A percentile compares a stretch with the other conserved stretches of the same genome.
Evolutionary conservation across 2,329 filamentous ascomycete genomes (phyloP).

Genomic region (Colletotrichum eremochloae): DNA sequence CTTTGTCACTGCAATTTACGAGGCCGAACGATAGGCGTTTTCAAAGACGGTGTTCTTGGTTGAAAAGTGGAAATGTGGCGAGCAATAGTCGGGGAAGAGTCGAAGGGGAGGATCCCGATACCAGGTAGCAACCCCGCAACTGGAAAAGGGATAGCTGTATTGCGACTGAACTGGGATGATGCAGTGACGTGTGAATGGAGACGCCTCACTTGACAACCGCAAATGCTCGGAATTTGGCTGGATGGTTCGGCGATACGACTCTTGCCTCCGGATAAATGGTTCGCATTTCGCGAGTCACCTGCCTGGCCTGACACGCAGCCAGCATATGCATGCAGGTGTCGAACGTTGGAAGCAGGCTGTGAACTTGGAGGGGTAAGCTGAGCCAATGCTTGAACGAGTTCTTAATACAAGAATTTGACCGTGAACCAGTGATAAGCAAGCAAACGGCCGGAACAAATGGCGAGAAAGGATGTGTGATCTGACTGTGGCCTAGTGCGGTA

Average conservation of each 20-base stretch:
- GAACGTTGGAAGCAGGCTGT: background rate
- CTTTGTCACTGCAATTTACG: background rate
- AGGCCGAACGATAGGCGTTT: no score
- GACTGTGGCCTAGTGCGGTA: background rate
- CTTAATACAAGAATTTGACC: no score
- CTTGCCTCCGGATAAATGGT: background rate
- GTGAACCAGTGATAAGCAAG: background rate
- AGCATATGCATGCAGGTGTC: background rate
- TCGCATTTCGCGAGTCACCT: background rate
- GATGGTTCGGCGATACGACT: background rate
- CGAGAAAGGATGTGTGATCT: background rate
- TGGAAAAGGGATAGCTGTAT: background rate
- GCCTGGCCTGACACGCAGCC: background rate
- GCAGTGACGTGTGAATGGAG: background rate
- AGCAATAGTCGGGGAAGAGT: background rate
- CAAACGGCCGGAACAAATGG: background rate
- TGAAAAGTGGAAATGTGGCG: background rate
- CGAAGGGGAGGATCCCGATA: background rate
- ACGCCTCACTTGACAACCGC: background rate
- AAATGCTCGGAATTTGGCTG: background rate
- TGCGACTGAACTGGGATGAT: background rate
- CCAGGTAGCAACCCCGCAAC: background rate
- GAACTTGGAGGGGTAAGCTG: background rate
- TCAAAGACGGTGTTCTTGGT: no score
- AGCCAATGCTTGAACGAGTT: no score